Evolutionary conservation across 257 asterid genomes (phyloP).

Genomic region (Solanum sejunctum): DNA sequence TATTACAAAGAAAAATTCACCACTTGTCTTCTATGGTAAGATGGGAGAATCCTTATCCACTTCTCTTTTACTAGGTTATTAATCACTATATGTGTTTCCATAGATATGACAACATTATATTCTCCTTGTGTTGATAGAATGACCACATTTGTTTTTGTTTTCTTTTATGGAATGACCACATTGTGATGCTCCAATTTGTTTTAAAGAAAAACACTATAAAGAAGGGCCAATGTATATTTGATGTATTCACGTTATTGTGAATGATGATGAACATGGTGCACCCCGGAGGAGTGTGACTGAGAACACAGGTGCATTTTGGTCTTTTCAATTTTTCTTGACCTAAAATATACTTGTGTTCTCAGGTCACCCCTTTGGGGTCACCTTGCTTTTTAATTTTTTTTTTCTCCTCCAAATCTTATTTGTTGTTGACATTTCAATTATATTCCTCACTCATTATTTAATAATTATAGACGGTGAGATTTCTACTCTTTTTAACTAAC

Average conservation of each 20-base stretch:
- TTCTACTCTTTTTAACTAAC: neutral
- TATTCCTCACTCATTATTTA: too few species aligned
- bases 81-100: neutral
- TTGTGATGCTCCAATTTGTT: neutral
- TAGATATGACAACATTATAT: neutral
- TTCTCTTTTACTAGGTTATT: neutral
- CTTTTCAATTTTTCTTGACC: neutral
- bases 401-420: neutral
- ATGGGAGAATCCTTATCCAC: neutral
- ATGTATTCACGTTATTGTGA: neutral
- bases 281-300: constrained; percentile 28
- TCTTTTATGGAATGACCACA: neutral
- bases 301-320: constrained; percentile 24
- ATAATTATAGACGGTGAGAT: neutral
- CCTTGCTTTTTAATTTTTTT: neutral
- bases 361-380: constrained; percentile 41
- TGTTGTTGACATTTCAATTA: neutral
- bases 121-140: constrained; percentile 16
- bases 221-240: neutral
- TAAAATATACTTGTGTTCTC: constrained; percentile 34
- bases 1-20: neutral
- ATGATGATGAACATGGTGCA: neutral
- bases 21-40: neutral
- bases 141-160: constrained; percentile 15
- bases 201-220: neutral